Conservation (phyloP, 768 basidiomycete genomes). For the Phlebiopsis flavidoalba region DNA sequence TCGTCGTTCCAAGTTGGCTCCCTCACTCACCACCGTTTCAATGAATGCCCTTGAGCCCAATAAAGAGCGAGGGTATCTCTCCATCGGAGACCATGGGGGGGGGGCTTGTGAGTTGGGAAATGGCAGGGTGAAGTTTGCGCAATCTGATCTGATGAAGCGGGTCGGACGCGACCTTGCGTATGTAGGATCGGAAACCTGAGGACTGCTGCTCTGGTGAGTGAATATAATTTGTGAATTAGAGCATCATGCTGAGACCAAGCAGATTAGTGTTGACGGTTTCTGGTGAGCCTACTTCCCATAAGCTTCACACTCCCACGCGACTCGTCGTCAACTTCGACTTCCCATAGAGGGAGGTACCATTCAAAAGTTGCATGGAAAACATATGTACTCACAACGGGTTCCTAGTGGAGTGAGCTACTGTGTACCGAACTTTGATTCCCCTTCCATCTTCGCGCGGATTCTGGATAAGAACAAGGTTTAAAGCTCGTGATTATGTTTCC, state of each 20-base stretch:
- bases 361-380: not conserved
- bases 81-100: constrained; percentile 82
- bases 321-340: not conserved
- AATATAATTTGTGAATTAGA: not conserved
- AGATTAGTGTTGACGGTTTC: constrained; percentile 81
- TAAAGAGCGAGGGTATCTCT: constrained; percentile 59
- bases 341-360: not conserved
- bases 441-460: constrained; percentile 86
- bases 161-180: constrained; percentile 8
- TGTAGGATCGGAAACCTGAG: constrained; percentile 76
- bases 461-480: constrained; percentile 73
- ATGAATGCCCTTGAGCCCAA: constrained; percentile 54
- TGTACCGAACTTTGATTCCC: constrained; percentile 90
- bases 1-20: not conserved
- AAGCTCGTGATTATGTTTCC: not conserved
- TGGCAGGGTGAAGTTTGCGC: not conserved
- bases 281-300: constrained; percentile 36
- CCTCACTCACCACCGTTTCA: not conserved
- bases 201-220: constrained; percentile 66
- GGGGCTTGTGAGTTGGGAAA: constrained; percentile 49
- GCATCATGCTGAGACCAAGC: constrained; percentile 2
- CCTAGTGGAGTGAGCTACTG: constrained; percentile 89
- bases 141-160: not conserved
- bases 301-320: no score
- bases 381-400: not conserved